Evolutionary conservation across 148 eudicot species (phyloP), one percentile per base, ranked within the genome.

Genomic region (Dysphania ambrosioides): DNA sequence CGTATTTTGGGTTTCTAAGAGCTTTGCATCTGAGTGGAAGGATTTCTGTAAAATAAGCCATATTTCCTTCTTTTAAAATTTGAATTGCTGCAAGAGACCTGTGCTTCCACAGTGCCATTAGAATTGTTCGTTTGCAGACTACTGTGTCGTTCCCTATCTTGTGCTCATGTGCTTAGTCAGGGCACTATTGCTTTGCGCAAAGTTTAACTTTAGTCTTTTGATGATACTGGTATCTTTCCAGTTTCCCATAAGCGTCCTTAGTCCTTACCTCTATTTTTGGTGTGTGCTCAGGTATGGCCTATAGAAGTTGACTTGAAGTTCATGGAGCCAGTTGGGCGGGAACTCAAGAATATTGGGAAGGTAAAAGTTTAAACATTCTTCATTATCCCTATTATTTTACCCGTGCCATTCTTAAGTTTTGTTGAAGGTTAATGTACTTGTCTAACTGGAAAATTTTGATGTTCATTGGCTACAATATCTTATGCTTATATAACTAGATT

Each of bases 291-390:
- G 97, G 93, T 94, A 64, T 95, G 98, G 97, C 98, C 98, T 40
- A 86, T 95, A 35, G 86, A 92, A n/a, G 64, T 92, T 2, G 96
- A 95, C 85, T 74, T 90, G 73, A 92, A 88, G 77, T 92, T 92
- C 77, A 68, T 95, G 88, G 89, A 92, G 76, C 97, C 97, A 42
- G 91, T 95, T 82, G 97, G 97, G 62, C 88, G 88, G 19, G 93
- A 95, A 75, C 96, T 95, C 57, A 77, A 86, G 78, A 72, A 83
- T n/a, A 80, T 92, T 72, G 98, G 97, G 61, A 90, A 84, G 93
- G 98, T 94, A 80, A 85, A 73, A 30, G 21, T 70, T 58, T 61
- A 41, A 21, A 16, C 12, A 73, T 66, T 71, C 5, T 67, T 42
- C 2, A 2, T 2, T 61, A 44, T 12, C 35, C 8, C 12, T 72